Percentiles rank a stretch among this genome's conserved stretches.
phyloP scores from a whole-genome alignment of 441 rosid species.

The Euphorbia neoarborescens region DNA sequence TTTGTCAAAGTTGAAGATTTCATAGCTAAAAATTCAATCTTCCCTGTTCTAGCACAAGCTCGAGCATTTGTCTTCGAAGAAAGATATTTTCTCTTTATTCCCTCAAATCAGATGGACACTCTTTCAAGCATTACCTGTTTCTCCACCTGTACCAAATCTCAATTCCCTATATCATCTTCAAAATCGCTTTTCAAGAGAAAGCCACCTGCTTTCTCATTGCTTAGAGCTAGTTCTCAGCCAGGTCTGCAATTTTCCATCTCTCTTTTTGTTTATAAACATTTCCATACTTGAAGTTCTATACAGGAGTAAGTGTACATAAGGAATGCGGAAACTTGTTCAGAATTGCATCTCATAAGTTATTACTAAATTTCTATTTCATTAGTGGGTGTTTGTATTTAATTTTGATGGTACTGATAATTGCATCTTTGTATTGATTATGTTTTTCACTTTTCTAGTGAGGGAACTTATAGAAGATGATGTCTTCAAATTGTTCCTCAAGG shows the following conservation, averaged over 20 bases:
- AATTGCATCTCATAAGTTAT: not conserved
- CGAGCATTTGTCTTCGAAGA: not conserved
- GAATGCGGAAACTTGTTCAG: not conserved
- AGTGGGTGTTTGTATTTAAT: not conserved
- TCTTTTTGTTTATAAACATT: not conserved
- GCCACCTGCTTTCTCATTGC: constrained; percentile 23
- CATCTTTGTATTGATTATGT: not conserved
- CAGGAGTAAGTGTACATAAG: not conserved
- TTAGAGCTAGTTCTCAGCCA: constrained; percentile 41
- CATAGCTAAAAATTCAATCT: not conserved
- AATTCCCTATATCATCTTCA: constrained; percentile 24
- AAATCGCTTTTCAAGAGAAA: constrained; percentile 24
- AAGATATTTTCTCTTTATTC: not conserved
- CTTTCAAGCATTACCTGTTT: constrained; percentile 43
- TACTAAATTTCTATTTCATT: not conserved
- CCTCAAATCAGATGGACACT: constrained; percentile 33
- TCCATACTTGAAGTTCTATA: not conserved
- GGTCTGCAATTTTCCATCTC: constrained; percentile 25
- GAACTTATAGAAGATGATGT: constrained; percentile 65
- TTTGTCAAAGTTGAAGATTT: not conserved
- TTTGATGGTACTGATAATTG: constrained; percentile 1
- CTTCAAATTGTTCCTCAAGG: constrained; percentile 58
- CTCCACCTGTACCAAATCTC: constrained; percentile 25
- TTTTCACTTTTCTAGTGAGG: constrained; percentile 32
- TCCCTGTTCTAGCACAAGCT: not conserved